phyloP scores from a whole-genome alignment of 2,329 filamentous ascomycete genomes.

The Pseudogymnoascus sp. region DNA sequence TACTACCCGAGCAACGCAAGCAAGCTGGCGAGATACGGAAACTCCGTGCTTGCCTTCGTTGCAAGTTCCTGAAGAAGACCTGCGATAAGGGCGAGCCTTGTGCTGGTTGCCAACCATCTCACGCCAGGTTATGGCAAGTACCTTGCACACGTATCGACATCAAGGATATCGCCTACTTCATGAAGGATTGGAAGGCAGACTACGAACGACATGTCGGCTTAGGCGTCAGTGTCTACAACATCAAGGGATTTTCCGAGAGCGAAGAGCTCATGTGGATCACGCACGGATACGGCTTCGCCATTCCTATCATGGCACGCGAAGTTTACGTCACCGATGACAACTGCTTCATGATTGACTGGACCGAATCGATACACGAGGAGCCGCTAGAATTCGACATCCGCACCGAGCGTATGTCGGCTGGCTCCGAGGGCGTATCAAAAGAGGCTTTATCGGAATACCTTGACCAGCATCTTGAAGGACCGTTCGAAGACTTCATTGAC shows the following conservation, averaged over 20 bases:
- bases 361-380: slow-evolving; percentile 68
- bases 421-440: slow-evolving; percentile 75
- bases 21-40: slow-evolving; percentile 97
- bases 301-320: slow-evolving; percentile 88
- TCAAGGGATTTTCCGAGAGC: slow-evolving; percentile 70
- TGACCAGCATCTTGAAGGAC: slow-evolving; percentile 86
- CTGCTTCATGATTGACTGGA: slow-evolving; percentile 91
- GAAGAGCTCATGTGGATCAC: slow-evolving; percentile 80
- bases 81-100: slow-evolving; percentile 97
- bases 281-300: slow-evolving; percentile 86
- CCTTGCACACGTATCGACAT: slow-evolving; percentile 97
- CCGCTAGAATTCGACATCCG: slow-evolving; percentile 76
- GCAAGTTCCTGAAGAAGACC: slow-evolving; percentile 98
- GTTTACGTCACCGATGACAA: slow-evolving; percentile 87
- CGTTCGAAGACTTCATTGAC: slow-evolving; percentile 88
- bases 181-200: slow-evolving; percentile 98
- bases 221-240: slow-evolving; percentile 86
- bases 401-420: slow-evolving; percentile 82
- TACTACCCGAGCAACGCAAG: slow-evolving; percentile 88
- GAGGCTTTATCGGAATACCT: slow-evolving; percentile 82
- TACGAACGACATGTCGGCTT: slow-evolving; percentile 83
- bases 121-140: slow-evolving; percentile 93
- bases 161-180: slow-evolving; percentile 96
- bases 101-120: slow-evolving; percentile 87
- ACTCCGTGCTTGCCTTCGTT: slow-evolving; percentile 82